phyloP scores from a whole-genome alignment of 179 eudicot species.

The Sideroxylon spinosum region DNA sequence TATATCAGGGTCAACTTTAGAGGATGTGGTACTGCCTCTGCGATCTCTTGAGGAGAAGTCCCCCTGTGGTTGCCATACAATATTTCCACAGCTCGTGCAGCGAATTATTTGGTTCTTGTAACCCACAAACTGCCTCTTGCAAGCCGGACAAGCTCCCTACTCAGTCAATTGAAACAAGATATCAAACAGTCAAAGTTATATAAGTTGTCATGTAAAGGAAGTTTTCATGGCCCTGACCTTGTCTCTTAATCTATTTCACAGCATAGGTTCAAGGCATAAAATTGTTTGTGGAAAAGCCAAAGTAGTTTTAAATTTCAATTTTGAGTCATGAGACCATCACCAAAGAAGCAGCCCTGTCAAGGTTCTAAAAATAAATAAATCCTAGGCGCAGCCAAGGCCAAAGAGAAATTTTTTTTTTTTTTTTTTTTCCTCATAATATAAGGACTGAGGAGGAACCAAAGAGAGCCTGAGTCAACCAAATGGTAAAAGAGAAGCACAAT shows the following conservation, averaged over 20 bases:
- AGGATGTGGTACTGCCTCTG: slow-evolving; percentile 32
- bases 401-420: neutral
- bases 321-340: neutral
- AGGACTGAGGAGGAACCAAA: neutral
- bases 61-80: slow-evolving; percentile 82
- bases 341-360: neutral
- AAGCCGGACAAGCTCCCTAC: slow-evolving; percentile 88
- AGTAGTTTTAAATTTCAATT: too few species aligned
- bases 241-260: neutral
- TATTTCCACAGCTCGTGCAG: slow-evolving; percentile 69
- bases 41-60: slow-evolving; percentile 56
- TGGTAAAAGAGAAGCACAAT: neutral
- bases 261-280: neutral
- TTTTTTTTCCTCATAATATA: neutral
- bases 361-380: neutral
- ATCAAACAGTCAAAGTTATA: neutral
- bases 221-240: neutral
- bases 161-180: slow-evolving; percentile 16
- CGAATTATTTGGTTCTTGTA: slow-evolving; percentile 57
- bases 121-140: slow-evolving; percentile 75
- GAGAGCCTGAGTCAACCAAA: neutral
- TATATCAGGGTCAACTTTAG: slow-evolving; percentile 61
- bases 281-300: too few species aligned
- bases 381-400: neutral
- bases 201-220: neutral